Evolutionary conservation across 2,329 filamentous ascomycete genomes (phyloP), one percentile per base, ranked within the genome.

Genomic region (Triangularia verruculosa): DNA sequence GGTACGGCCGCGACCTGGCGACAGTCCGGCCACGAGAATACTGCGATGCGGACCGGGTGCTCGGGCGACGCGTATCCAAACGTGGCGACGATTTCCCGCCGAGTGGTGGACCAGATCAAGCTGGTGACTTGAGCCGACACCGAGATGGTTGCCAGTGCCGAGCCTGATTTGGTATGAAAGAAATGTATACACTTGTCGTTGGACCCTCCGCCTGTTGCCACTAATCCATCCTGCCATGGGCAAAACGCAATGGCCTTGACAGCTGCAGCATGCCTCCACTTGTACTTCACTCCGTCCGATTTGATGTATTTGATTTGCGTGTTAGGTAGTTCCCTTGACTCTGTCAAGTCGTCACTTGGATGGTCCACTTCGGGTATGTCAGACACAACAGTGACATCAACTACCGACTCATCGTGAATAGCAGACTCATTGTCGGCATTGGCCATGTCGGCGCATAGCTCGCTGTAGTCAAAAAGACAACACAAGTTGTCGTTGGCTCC

Each of bases 231-330:
- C 62, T 94, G 90, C 94, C 93, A 99, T 0, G 95, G 94, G 67
- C 94, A 96, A 76, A 98, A 98, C 1, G 95, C 93, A 70, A 98
- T 95, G 30, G 95, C 95, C 76, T 99, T 99, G 69, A 98, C 91
- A 2, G 95, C 95, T 0, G 94, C 94, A 25, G 86, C 86, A 74
- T 99, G 92, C 11, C 81, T 76, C 85, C 92, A 95, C 30, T 84
- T 84, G 74, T 96, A 87, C 70, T 84, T 89, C 71, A 90, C 86
- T 28, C 25, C 51, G 51, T 27, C 51, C 9, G 25, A 54, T 6
- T 25, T 27, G 51, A 54, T 54, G 15, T 54, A 25, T 17, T n/a
- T 25, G 51, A 54, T 27, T 25, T 74, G 51, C 12, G 15, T 25
- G 3, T 27, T n/a, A 27, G 22, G 22, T 6, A 27, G n/a, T 2